Evolutionary conservation across 441 rosid species (phyloP).

Genomic region (Geranium incanum): DNA sequence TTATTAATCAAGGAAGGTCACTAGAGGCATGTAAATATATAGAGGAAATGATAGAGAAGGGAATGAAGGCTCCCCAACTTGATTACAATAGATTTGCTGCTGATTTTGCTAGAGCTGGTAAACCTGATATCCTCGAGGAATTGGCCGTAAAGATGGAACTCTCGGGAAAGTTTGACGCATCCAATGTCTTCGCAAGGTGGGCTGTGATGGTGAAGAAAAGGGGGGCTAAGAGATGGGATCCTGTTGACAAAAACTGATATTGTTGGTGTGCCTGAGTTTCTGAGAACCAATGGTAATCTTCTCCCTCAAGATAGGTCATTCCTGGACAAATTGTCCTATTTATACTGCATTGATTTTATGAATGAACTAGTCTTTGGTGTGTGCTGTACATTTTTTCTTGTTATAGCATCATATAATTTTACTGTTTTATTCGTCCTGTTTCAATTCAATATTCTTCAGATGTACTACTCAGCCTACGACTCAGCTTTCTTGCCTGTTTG

Average conservation of each 20-base stretch:
- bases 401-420: not conserved
- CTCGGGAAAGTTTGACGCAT: slow-evolving; percentile 56
- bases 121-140: slow-evolving; percentile 58
- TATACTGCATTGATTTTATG: not conserved
- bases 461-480: not conserved
- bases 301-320: not conserved
- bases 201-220: slow-evolving; percentile 44
- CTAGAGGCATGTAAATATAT: slow-evolving; percentile 60
- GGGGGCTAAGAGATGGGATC: slow-evolving; percentile 34
- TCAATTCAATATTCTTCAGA: not conserved
- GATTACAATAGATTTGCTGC: slow-evolving; percentile 78
- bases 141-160: slow-evolving; percentile 64
- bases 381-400: not conserved
- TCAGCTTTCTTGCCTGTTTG: not conserved
- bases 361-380: not conserved
- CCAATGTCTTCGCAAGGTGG: slow-evolving; percentile 56
- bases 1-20: slow-evolving; percentile 48
- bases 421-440: not conserved
- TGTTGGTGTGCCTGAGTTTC: not conserved
- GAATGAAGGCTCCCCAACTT: slow-evolving; percentile 74
- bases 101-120: slow-evolving; percentile 61
- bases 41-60: slow-evolving; percentile 81
- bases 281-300: too few relatives aligned
- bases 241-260: not conserved
- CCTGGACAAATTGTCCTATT: not conserved